Percentiles rank a stretch among this genome's conserved stretches.
Conservation (phyloP, 257 asterid genomes). For the Penstemon davidsonii region DNA sequence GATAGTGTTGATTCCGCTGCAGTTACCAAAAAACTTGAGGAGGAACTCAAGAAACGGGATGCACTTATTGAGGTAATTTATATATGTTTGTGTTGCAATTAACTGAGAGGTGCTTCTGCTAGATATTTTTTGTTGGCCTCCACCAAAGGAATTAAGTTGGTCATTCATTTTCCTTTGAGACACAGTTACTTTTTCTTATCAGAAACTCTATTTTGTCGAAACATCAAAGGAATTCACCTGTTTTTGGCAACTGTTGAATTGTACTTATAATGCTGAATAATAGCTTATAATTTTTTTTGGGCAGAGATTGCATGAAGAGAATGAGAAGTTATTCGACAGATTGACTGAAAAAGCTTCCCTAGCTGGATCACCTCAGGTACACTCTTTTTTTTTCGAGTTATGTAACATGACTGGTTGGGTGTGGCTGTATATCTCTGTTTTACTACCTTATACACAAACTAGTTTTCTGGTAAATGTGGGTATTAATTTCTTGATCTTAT, state of each 20-base stretch:
- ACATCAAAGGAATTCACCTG: conserved; percentile 4
- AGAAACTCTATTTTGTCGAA: conserved; percentile 18
- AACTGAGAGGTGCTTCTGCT: conserved; percentile 11
- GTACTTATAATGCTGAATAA: conserved; percentile 12
- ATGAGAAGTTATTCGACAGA: conserved; percentile 90
- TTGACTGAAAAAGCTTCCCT: conserved; percentile 82
- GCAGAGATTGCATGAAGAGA: conserved; percentile 98
- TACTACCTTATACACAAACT: conserved; percentile 24
- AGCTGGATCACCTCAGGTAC: conserved; percentile 88
- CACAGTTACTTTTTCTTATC: conserved; percentile 14
- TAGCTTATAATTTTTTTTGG: conserved; percentile 19
- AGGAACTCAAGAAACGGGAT: conserved; percentile 93
- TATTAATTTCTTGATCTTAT: conserved; percentile 26
- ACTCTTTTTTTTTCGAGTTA: conserved; percentile 20
- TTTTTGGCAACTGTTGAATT: conserved; percentile 22
- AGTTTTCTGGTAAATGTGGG: conserved; percentile 22
- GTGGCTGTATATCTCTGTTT: conserved; percentile 24
- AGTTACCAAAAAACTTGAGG: conserved; percentile 90
- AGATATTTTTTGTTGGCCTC: conserved; percentile 13
- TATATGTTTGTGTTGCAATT: background rate
- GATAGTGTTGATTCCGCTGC: conserved; percentile 70
- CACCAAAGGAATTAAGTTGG: conserved; percentile 9
- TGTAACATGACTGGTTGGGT: conserved; percentile 3
- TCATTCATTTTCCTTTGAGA: background rate
- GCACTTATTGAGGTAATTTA: conserved; percentile 87